Conservation (phyloP, 192 early-diverging fungal genomes). For the Irineochytrium annulatum region DNA sequence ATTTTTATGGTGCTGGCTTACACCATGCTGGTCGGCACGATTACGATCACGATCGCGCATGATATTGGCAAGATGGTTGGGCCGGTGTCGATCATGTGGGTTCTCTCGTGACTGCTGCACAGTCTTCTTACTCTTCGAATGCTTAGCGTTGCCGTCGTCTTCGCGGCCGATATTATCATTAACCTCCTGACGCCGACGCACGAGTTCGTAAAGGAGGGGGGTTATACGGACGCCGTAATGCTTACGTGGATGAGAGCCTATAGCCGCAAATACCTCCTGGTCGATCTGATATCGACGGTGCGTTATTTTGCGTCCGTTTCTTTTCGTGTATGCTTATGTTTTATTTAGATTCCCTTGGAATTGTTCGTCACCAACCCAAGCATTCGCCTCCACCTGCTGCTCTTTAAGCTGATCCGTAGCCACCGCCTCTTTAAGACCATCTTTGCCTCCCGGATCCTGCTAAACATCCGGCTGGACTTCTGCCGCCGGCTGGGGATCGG, state of each 20-base stretch:
- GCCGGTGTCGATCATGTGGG: too few species aligned
- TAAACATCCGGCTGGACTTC: constrained; percentile 8
- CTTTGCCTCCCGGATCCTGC: constrained; percentile 22
- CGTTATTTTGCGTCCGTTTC: constrained; percentile 15
- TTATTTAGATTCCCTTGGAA: constrained; percentile 37
- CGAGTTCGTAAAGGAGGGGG: neutral
- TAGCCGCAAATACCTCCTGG: too few species aligned
- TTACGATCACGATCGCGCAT: too few species aligned
- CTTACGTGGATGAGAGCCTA: too few species aligned
- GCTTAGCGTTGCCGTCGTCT: too few species aligned
- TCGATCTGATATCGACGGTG: neutral
- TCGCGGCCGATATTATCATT: constrained; percentile 13
- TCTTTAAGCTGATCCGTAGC: constrained; percentile 27
- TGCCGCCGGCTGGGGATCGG: constrained; percentile 31
- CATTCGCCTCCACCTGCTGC: constrained; percentile 23
- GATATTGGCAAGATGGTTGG: too few species aligned
- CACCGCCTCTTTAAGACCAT: constrained; percentile 20
- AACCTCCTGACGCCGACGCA: constrained; percentile 6
- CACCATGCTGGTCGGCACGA: too few species aligned
- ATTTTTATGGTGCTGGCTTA: too few species aligned
- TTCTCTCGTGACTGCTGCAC: too few species aligned
- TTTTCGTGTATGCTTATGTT: constrained; percentile 19
- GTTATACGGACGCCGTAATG: neutral
- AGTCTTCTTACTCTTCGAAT: too few species aligned
- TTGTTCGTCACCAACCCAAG: constrained; percentile 12